Conservation (phyloP, 2,329 filamentous ascomycete species). For the Trichoderma endophyticum region DNA sequence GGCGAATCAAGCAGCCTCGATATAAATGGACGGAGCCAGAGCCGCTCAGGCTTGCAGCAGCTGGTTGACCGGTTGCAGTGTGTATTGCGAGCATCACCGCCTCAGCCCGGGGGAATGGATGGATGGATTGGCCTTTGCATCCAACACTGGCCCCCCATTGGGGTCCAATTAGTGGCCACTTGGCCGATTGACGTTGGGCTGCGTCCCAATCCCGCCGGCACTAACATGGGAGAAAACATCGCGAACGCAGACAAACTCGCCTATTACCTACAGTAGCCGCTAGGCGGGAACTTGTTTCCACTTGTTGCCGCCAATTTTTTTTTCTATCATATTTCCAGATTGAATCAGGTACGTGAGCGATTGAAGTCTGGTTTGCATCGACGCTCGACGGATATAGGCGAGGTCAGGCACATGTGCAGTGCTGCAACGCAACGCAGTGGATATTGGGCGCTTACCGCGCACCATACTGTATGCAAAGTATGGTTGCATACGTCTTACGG, state of each 20-base stretch:
- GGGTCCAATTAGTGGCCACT: background rate
- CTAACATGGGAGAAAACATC: background rate
- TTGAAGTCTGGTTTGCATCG: background rate
- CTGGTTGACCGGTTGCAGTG: background rate
- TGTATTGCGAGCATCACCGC: background rate
- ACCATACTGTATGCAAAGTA: background rate
- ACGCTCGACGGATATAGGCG: background rate
- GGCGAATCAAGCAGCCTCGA: background rate
- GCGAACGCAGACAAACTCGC: background rate
- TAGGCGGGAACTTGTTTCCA: background rate
- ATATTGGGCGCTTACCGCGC: conserved; percentile 12
- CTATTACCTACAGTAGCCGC: background rate
- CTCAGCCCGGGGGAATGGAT: background rate
- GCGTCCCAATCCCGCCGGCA: background rate
- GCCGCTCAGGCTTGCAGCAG: background rate
- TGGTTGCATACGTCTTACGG: conserved; percentile 11
- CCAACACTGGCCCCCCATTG: background rate
- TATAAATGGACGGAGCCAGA: background rate
- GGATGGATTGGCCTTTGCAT: background rate
- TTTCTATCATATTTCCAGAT: background rate
- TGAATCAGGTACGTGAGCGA: background rate
- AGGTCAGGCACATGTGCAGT: background rate
- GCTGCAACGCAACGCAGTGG: background rate
- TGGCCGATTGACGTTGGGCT: background rate
- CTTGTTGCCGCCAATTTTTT: background rate